Base-by-base conservation (phyloP, 1,284 basidiomycete genomes). In the Leccinum solheimii region DNA sequence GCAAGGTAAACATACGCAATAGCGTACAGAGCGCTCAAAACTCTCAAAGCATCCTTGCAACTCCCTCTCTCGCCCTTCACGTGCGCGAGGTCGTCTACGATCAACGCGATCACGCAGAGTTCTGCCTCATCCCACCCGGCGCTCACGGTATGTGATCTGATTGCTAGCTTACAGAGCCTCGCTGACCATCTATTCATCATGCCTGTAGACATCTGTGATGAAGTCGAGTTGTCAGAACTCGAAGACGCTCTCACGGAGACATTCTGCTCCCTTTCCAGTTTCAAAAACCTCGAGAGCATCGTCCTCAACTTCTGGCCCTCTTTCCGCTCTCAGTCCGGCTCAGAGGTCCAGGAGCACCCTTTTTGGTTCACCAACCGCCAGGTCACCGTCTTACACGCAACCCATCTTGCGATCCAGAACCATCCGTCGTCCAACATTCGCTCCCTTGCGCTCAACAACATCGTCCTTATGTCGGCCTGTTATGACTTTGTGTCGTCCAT, bases 301-400 rank as follows among this genome's bases (percentile, higher is more conserved):
- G 55, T 58, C 10, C 67, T 76, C 56, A 74, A 68, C 57, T 73
- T 73, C 48, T 73, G 72, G 72, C 72, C 72, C 5, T 73, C 72
- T 0, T 76, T 75, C 58, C 55, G 55, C 23, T 70, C 73, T 7
- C 64, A 70, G 16, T 36, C n/a, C 9, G 72, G 69, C 2, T 19
- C 34, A 9, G 72, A 76, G 40, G 43, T 72, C 11, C 68, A 59
- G 16, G 74, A 73, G 10, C 66, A 72, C 16, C 74, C 72, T 5
- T 73, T 65, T 48, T 73, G 74, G 72, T 73, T 75, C 51, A 63
- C 73, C 45, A 67, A 64, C 55, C 73, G 74, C 40, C 72, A 73
- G 57, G 32, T 70, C 32, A 40, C 63, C 0, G 60, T 76, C 2
- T 48, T 73, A 34, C 65, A 75, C 16, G 69, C 73, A 0, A 52